A percentile compares a stretch with the other conserved stretches of the same genome.
Evolutionary conservation across 73 alveolate genomes (phyloP).

Genomic region (Tetrahymena elliotti): DNA sequence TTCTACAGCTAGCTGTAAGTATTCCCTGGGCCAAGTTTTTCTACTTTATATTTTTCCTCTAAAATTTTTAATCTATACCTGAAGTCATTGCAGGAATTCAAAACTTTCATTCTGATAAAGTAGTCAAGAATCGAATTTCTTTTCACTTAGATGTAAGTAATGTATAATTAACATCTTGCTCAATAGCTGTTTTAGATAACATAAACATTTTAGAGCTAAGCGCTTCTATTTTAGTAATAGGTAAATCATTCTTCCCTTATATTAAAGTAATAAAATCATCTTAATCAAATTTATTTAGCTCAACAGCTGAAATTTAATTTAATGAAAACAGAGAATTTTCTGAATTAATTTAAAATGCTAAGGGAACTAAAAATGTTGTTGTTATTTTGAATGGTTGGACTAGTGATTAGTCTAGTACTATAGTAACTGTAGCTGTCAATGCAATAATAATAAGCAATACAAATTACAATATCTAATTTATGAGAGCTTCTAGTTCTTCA

Average conservation of each 20-base stretch:
- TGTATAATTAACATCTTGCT: neutral
- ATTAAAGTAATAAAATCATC: neutral
- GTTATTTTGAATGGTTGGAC: neutral
- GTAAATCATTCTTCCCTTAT: neutral
- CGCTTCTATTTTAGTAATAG: neutral
- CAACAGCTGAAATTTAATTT: too few relatives aligned
- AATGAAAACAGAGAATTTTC: neutral
- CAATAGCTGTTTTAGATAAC: too few relatives aligned
- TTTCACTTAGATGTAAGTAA: neutral
- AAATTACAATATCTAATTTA: too few relatives aligned
- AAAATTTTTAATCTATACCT: neutral
- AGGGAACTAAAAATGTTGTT: neutral
- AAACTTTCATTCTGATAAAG: neutral
- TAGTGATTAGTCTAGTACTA: too few relatives aligned
- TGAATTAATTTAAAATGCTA: neutral
- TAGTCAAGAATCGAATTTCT: too few relatives aligned
- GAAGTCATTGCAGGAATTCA: neutral
- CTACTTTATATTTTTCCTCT: neutral
- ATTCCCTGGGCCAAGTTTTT: neutral
- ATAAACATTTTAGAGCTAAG: neutral
- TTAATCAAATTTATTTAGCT: too few relatives aligned
- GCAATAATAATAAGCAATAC: too few relatives aligned
- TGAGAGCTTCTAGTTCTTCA: too few relatives aligned
- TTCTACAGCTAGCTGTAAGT: neutral
- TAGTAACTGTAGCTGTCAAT: neutral